Evolutionary conservation across 768 basidiomycete species (phyloP), one percentile per base, ranked within the genome.

Genomic region (Tephrocybe sp.): DNA sequence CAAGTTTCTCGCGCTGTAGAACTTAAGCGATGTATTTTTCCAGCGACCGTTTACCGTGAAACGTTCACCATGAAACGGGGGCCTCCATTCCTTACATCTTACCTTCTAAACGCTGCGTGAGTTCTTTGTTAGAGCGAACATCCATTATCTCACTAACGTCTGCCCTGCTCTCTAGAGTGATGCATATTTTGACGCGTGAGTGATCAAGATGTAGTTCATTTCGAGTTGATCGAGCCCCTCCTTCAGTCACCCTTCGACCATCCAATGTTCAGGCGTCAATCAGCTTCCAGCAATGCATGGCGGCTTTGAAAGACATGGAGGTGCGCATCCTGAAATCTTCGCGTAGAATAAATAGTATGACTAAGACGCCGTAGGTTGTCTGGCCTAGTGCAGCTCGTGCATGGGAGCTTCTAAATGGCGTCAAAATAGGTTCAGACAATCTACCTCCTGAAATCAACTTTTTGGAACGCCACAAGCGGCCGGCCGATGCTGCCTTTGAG

Each of bases 181-280:
- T 89, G 87, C 87, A 91, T 59, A 77, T 88, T 36, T 69, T 87
- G 56, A 86, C 86, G 15, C 61, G 88, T 88, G 64, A 53, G 83
- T 66, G 25, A 40, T 42, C 8, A 38, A 3, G 12, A 19, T 5
- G 40, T 44, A 25, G n/a, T 27, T 24, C 44, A 45, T 47, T 16
- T 16, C 23, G 38, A 59, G 48, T 23, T 60, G 31, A 49, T 34
- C 25, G 45, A 22, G 39, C 50, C 37, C 41, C 27, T 40, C 30
- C 48, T 43, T 4, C 56, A 91, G 88, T 91, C 62, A 83, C 80
- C 6, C 69, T 88, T 48, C 78, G 80, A n/a, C 84, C 88, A 16
- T 77, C 79, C 33, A 83, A 84, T 59, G 72, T 86, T 3, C 85
- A 89, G 61, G 84, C 84, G 4, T 79, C 79, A 7, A 62, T 86